These are phyloP conservation scores for Lepiota brunneoincarnata DNA, from an alignment of 768 basidiomycete species.

Conservation along the genomic window DNA sequence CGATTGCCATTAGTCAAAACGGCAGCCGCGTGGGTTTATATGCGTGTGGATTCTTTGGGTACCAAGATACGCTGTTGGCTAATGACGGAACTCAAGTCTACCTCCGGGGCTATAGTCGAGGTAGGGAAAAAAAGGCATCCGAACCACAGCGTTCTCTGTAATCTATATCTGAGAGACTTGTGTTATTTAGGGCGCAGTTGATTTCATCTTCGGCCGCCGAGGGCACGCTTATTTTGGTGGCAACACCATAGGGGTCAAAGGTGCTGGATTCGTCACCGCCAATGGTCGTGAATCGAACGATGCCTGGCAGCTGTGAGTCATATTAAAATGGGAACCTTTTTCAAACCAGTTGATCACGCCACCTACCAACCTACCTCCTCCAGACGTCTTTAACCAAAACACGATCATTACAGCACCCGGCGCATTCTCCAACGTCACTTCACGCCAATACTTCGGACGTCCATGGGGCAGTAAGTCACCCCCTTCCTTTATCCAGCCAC, in stretches of 20 bases:
- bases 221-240: slow-evolving; percentile 46
- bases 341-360: background rate
- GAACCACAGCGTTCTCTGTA: background rate
- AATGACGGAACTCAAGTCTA: slow-evolving; percentile 49
- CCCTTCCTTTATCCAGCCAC: background rate
- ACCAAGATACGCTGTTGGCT: slow-evolving; percentile 46
- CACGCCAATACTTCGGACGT: slow-evolving; percentile 41
- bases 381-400: slow-evolving; percentile 44
- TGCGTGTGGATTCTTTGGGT: slow-evolving; percentile 43
- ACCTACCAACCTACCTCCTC: background rate
- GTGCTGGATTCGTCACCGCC: slow-evolving; percentile 45
- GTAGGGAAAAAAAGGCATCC: slow-evolving; percentile 23
- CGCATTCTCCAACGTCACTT: slow-evolving; percentile 32
- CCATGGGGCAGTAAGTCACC: slow-evolving; percentile 42
- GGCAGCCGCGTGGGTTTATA: slow-evolving; percentile 44
- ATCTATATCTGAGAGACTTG: background rate
- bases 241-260: slow-evolving; percentile 45
- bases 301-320: slow-evolving; percentile 40
- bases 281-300: slow-evolving; percentile 45
- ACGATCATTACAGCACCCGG: slow-evolving; percentile 39
- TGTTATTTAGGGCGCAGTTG: slow-evolving; percentile 38
- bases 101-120: slow-evolving; percentile 44
- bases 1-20: slow-evolving; percentile 49
- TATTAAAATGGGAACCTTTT: background rate
- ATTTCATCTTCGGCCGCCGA: slow-evolving; percentile 49